Evolutionary conservation across 345 rosid genomes (phyloP).

Genomic region (Citrus glauca): DNA sequence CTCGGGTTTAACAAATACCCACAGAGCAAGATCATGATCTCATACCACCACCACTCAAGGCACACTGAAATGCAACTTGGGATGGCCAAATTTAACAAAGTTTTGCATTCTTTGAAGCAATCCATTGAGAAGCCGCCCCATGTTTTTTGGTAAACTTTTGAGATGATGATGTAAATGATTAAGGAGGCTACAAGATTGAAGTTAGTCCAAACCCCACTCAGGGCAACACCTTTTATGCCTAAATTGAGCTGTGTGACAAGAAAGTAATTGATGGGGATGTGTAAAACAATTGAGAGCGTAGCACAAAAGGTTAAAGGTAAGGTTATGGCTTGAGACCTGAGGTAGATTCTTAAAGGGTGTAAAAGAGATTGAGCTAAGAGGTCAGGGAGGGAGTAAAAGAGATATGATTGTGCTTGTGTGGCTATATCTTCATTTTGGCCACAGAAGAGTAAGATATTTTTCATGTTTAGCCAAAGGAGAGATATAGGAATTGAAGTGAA

Average conservation of each 20-base stretch:
- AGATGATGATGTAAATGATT: constrained; percentile 48
- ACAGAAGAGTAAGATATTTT: constrained; percentile 44
- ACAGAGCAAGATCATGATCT: constrained; percentile 70
- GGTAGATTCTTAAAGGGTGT: constrained; percentile 83
- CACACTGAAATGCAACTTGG: constrained; percentile 82
- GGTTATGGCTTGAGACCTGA: constrained; percentile 73
- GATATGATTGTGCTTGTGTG: constrained; percentile 55
- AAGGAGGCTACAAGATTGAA: constrained; percentile 56
- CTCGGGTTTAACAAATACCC: constrained; percentile 53
- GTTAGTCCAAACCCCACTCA: constrained; percentile 68
- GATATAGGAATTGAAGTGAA: constrained; percentile 58
- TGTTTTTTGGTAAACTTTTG: constrained; percentile 42
- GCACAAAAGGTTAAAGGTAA: constrained; percentile 70
- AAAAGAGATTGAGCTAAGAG: constrained; percentile 71
- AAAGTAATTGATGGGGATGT: constrained; percentile 59
- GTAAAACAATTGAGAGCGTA: constrained; percentile 48
- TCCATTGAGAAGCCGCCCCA: constrained; percentile 64
- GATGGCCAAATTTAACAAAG: constrained; percentile 47
- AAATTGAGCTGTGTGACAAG: constrained; percentile 48
- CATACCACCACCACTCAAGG: constrained; percentile 95
- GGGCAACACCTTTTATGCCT: constrained; percentile 72
- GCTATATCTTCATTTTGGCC: constrained; percentile 66
- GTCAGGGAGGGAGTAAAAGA: constrained; percentile 75
- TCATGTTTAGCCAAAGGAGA: constrained; percentile 76
- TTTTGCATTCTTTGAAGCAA: constrained; percentile 54